These are phyloP conservation scores for Termitomyces sp. DNA, from an alignment of 768 basidiomycete genomes.

Conservation along the genomic window DNA sequence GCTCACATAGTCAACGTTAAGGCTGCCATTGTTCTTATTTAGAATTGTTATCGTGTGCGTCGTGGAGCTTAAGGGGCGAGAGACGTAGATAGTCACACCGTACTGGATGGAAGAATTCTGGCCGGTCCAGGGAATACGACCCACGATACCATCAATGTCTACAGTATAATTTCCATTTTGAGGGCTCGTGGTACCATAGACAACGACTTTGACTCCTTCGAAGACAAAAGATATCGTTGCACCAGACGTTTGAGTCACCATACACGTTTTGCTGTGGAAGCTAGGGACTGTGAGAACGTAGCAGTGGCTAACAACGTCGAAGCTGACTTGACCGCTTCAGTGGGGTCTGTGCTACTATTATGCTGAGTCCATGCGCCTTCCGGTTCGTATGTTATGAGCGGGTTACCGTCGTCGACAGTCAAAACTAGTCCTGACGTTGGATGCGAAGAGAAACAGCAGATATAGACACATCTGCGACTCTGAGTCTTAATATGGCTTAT, in stretches of 20 bases:
- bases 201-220: not conserved
- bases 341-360: not conserved
- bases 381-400: not conserved
- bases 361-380: not conserved
- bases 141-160: not conserved
- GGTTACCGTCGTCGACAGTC: not conserved
- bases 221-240: constrained; percentile 8
- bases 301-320: not conserved
- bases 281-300: not conserved
- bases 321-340: not conserved
- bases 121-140: not conserved
- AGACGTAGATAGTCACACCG: not conserved
- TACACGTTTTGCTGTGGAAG: not conserved
- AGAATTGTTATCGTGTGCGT: not conserved
- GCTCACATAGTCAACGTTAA: constrained; percentile 7
- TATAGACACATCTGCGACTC: not conserved
- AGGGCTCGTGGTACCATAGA: constrained; percentile 4
- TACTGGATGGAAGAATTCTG: not conserved
- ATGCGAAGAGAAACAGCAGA: not conserved
- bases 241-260: not conserved
- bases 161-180: constrained; percentile 3
- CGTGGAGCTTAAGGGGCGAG: not conserved
- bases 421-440: not conserved
- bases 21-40: not conserved
- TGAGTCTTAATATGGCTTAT: not conserved